These are phyloP conservation scores for Phytophthora cryptogea DNA, from an alignment of 352 stramenopile genomes.

Conservation along the genomic window DNA sequence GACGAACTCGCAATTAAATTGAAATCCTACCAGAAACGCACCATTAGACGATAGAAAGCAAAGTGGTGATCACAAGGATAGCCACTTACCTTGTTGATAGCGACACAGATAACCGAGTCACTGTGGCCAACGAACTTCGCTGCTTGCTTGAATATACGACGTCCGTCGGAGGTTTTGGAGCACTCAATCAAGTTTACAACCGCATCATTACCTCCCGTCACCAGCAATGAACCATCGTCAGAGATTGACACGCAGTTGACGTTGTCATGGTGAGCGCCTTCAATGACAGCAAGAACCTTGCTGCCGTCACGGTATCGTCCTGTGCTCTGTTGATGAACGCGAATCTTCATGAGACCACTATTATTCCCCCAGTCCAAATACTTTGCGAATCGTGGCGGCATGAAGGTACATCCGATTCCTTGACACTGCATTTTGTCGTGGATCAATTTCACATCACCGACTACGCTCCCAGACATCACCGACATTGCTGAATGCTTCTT, in stretches of 20 bases:
- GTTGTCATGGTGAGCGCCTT: constrained; percentile 57
- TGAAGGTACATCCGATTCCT: constrained; percentile 48
- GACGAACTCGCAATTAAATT: constrained; percentile 74
- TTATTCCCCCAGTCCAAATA: constrained; percentile 66
- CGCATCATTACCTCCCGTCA: constrained; percentile 69
- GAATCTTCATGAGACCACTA: constrained; percentile 68
- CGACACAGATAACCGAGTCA: constrained; percentile 60
- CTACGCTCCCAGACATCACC: constrained; percentile 34
- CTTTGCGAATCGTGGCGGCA: constrained; percentile 74
- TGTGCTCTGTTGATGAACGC: constrained; percentile 44
- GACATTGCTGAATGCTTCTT: constrained; percentile 49
- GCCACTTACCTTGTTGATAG: constrained; percentile 63
- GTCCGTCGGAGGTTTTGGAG: constrained; percentile 50
- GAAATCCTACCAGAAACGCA: constrained; percentile 40
- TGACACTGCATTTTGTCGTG: constrained; percentile 72
- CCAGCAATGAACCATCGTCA: constrained; percentile 58
- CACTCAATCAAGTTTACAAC: constrained; percentile 79
- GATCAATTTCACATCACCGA: constrained; percentile 61
- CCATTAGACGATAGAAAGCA: not conserved
- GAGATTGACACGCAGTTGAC: constrained; percentile 68
- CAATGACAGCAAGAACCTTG: constrained; percentile 70
- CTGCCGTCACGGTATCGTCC: constrained; percentile 62
- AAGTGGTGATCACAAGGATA: not conserved
- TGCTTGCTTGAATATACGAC: constrained; percentile 70
- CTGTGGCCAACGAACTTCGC: constrained; percentile 72